A percentile compares a stretch with the other conserved stretches of the same genome.
phyloP scores from a whole-genome alignment of 495 filamentous ascomycete species.

The Oidiodendron maius region DNA sequence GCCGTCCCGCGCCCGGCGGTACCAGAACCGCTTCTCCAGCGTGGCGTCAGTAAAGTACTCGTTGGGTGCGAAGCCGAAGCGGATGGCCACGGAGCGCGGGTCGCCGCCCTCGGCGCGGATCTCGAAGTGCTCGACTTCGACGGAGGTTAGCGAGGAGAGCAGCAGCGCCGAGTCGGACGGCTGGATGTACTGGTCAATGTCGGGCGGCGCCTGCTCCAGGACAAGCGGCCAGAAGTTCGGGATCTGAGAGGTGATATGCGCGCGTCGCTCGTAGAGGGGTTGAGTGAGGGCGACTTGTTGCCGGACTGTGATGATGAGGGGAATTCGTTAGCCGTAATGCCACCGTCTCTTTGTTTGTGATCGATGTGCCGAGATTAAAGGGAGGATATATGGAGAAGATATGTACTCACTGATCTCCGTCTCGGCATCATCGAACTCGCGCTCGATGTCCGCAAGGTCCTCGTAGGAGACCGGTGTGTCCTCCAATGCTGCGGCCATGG shows the following conservation, averaged over 20 bases:
- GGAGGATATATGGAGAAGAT: not conserved
- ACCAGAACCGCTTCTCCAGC: slow-evolving; percentile 87
- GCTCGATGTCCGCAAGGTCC: slow-evolving; percentile 58
- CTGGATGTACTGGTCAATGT: slow-evolving; percentile 81
- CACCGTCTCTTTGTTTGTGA: too few relatives aligned
- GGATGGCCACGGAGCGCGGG: slow-evolving; percentile 59
- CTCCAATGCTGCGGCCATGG: slow-evolving; percentile 37
- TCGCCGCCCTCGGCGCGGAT: slow-evolving; percentile 41
- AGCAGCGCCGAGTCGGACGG: slow-evolving; percentile 67
- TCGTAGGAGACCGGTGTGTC: slow-evolving; percentile 41
- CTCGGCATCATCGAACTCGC: slow-evolving; percentile 65
- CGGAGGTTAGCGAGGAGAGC: slow-evolving; percentile 47
- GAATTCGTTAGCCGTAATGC: too few relatives aligned
- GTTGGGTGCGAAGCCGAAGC: slow-evolving; percentile 60
- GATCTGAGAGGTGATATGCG: slow-evolving; percentile 60
- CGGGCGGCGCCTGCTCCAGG: slow-evolving; percentile 72
- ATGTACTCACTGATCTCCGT: slow-evolving; percentile 56
- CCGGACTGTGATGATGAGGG: slow-evolving; percentile 38
- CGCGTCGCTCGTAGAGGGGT: slow-evolving; percentile 67
- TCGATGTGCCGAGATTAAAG: too few relatives aligned
- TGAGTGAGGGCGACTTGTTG: slow-evolving; percentile 43
- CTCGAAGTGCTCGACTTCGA: slow-evolving; percentile 75
- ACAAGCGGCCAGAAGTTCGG: slow-evolving; percentile 85
- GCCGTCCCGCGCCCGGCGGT: slow-evolving; percentile 57
- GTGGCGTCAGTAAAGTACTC: slow-evolving; percentile 66